phyloP scores from a whole-genome alignment of 2,329 filamentous ascomycete genomes.

The Aspergillus cejpii region DNA sequence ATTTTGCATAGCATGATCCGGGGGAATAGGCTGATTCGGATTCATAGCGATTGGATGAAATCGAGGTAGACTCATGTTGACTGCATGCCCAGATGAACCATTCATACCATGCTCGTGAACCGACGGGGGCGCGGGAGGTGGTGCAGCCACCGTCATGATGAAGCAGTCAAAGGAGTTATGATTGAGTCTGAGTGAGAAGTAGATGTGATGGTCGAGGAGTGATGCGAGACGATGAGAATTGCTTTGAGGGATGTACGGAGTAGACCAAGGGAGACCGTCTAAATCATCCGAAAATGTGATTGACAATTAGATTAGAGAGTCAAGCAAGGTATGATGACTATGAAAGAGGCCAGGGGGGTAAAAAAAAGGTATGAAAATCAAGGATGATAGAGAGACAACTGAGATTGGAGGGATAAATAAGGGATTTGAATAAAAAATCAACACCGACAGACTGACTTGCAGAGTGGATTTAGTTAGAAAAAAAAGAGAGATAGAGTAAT shows the following conservation, averaged over 20 bases:
- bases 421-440: not conserved
- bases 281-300: too few species aligned
- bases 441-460: not conserved
- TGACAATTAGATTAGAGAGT: conserved; percentile 7
- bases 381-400: not conserved
- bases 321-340: not conserved
- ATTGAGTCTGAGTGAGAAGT: too few species aligned
- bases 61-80: conserved; percentile 31
- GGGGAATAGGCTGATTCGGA: conserved; percentile 30
- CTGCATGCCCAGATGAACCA: conserved; percentile 21
- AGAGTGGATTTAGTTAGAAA: not conserved
- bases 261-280: not conserved
- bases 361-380: not conserved
- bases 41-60: conserved; percentile 40
- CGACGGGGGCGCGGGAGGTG: conserved; percentile 28
- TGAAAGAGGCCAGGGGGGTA: not conserved
- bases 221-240: too few species aligned
- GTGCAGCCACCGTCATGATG: conserved; percentile 33
- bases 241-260: too few species aligned
- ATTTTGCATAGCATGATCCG: conserved; percentile 29
- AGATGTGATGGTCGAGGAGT: not conserved
- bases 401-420: conserved; percentile 1
- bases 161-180: not conserved
- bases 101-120: conserved; percentile 31
- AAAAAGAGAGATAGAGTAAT: conserved; percentile 4